Evolutionary conservation across 768 basidiomycete genomes (phyloP).

Genomic region (Boletus rubropictus): DNA sequence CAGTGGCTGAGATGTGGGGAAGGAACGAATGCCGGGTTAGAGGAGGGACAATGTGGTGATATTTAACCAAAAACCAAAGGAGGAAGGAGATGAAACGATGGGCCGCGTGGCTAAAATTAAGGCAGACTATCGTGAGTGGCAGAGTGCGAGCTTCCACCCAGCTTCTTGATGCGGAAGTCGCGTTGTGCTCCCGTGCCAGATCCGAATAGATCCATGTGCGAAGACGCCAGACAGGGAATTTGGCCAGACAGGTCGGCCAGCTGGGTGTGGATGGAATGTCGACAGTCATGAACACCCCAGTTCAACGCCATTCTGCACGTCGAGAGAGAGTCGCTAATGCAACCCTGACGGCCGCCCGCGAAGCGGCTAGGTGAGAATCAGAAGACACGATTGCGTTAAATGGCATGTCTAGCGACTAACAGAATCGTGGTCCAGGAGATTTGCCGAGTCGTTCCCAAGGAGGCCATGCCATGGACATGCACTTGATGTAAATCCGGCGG

Average conservation of each 20-base stretch:
- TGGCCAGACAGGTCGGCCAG: too few species aligned
- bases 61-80: slow-evolving; percentile 24
- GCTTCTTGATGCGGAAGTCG: slow-evolving; percentile 26
- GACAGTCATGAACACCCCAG: too few species aligned
- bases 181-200: slow-evolving; percentile 10
- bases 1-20: slow-evolving; percentile 3
- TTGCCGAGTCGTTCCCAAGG: slow-evolving; percentile 26
- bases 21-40: slow-evolving; percentile 1
- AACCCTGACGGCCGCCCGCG: background rate
- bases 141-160: slow-evolving; percentile 11
- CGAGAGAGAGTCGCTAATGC: slow-evolving; percentile 13
- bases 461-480: background rate
- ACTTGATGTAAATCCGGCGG: slow-evolving; percentile 24
- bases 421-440: slow-evolving; percentile 11
- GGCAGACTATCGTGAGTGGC: slow-evolving; percentile 24
- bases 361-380: slow-evolving; percentile 19
- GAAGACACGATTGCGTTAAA: background rate
- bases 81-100: slow-evolving; percentile 9
- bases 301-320: background rate
- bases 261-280: too few species aligned
- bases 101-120: slow-evolving; percentile 28
- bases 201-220: slow-evolving; percentile 21
- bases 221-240: too few species aligned
- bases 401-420: background rate
- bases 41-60: slow-evolving; percentile 12